Percentiles rank a stretch among this genome's conserved stretches.
Conservation (phyloP, 2,329 filamentous ascomycete genomes). For the Stylonectria norvegica region DNA sequence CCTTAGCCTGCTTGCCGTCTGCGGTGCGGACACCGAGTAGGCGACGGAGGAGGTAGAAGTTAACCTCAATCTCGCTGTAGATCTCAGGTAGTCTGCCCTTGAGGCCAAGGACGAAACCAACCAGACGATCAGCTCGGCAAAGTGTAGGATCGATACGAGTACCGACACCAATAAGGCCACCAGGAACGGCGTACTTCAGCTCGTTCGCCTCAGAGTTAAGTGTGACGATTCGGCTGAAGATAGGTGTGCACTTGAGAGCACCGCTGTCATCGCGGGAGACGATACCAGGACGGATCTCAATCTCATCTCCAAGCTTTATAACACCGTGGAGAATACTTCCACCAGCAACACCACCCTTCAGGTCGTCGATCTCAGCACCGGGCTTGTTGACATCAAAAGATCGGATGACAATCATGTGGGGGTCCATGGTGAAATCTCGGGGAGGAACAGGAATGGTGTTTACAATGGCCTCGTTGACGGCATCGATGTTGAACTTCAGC, state of each 20-base stretch:
- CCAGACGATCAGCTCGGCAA: constrained; percentile 97
- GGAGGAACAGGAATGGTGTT: constrained; percentile 90
- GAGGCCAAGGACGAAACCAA: constrained; percentile 94
- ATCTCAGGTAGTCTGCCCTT: constrained; percentile 92
- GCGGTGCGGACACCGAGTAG: constrained; percentile 95
- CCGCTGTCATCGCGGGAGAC: constrained; percentile 93
- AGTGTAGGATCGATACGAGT: constrained; percentile 96
- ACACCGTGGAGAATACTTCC: constrained; percentile 96
- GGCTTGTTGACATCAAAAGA: constrained; percentile 99
- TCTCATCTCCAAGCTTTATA: constrained; percentile 94
- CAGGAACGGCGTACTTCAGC: constrained; percentile 95
- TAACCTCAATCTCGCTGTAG: constrained; percentile 97
- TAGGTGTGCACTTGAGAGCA: constrained; percentile 92
- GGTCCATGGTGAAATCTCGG: constrained; percentile 85
- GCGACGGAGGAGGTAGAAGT: constrained; percentile 95
- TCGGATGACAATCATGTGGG: constrained; percentile 98
- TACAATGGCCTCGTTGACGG: constrained; percentile 93
- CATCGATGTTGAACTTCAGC: constrained; percentile 99
- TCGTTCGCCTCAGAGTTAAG: constrained; percentile 98
- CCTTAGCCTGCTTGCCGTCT: constrained; percentile 98
- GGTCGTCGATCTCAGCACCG: constrained; percentile 94
- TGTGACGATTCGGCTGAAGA: constrained; percentile 91
- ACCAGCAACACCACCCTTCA: constrained; percentile 98
- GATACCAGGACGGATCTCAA: constrained; percentile 98
- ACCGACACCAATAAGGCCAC: constrained; percentile 96